Base-by-base conservation (phyloP, 164 flowering plant species). In the Dillenia turbinata region DNA sequence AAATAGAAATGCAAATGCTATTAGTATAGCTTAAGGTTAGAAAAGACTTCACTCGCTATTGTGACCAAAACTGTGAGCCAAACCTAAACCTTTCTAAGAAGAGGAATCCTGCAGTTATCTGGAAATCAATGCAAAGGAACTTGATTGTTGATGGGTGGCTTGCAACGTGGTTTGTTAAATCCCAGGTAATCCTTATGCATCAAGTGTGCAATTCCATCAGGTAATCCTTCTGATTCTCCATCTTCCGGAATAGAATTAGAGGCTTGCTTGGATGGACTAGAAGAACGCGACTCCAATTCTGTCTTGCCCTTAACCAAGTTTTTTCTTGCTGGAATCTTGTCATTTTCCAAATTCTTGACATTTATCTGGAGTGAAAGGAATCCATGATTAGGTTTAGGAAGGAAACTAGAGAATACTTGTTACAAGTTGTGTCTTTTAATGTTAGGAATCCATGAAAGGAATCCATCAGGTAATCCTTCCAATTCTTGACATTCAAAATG, bases 131-230 rank as follows among this genome's bases (percentile, higher is more conserved):
- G 53, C 13, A 22, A 46, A 44, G 90, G 86, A 50, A 61, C 65
- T 26, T 67, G 63, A 46, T 81, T 83, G 73, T 85, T 67, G 65
- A 78, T 75, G 1, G 87, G 86, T 10, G 85, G 83, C 68, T 69
- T 76, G 10, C 73, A 71, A 60, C 69, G 65, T 52, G 76, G 73
- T 67, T 9, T 62, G 12, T 19, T n/a, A 47, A 2, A 65, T n/a
- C 83, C 84, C 26, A 7, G 50, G 70, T 85, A 82, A 63, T 83
- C 86, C 66, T 58, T 78, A 19, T 74, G 67, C 73, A 83, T 76
- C 65, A 82, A 51, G 51, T 64, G 79, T 48, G 63, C 82, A 9
- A 85, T 67, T 73, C 77, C 80, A 52, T 72, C 69, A 7, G 70
- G 66, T 48, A 71, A 75, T 64, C 63, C 69, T 60, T 66, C 46